Conservation (phyloP, 768 basidiomycete genomes). For the Coprinellus micaceus region DNA sequence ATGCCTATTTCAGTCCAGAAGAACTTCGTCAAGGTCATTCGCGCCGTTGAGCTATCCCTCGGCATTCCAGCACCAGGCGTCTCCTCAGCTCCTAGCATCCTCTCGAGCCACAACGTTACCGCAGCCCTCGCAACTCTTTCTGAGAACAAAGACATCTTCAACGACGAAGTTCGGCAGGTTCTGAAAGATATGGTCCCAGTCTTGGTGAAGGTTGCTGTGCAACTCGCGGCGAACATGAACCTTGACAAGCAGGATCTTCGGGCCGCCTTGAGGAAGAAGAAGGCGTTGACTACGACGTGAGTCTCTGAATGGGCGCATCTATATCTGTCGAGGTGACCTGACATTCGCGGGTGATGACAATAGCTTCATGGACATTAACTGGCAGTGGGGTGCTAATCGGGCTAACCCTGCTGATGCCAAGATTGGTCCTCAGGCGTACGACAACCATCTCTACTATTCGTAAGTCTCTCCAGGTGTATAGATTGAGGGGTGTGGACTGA, state of each 20-base stretch:
- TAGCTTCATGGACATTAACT: conserved; percentile 80
- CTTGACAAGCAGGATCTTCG: conserved; percentile 13
- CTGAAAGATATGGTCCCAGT: conserved; percentile 36
- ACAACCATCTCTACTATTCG: conserved; percentile 79
- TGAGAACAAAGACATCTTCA: conserved; percentile 18
- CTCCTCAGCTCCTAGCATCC: conserved; percentile 8
- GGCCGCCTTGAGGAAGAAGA: conserved; percentile 9
- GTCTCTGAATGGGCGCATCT: conserved; percentile 11
- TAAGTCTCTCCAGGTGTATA: conserved; percentile 29
- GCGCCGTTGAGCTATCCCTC: conserved; percentile 58
- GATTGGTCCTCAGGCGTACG: conserved; percentile 69
- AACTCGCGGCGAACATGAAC: conserved; percentile 21
- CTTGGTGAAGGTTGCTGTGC: conserved; percentile 26
- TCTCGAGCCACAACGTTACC: conserved; percentile 21
- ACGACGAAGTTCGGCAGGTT: conserved; percentile 34
- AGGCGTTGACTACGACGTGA: conserved; percentile 36
- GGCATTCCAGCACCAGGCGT: conserved; percentile 44
- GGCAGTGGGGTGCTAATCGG: conserved; percentile 69
- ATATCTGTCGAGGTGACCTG: no score
- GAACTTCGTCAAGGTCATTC: conserved; percentile 65
- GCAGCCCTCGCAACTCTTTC: conserved; percentile 20
- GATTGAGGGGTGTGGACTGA: not conserved
- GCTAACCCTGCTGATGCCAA: conserved; percentile 68
- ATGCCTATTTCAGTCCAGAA: conserved; percentile 48
- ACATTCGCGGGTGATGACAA: no score